Conservation (phyloP, 768 basidiomycete genomes). For the Dentipellis fragilis region DNA sequence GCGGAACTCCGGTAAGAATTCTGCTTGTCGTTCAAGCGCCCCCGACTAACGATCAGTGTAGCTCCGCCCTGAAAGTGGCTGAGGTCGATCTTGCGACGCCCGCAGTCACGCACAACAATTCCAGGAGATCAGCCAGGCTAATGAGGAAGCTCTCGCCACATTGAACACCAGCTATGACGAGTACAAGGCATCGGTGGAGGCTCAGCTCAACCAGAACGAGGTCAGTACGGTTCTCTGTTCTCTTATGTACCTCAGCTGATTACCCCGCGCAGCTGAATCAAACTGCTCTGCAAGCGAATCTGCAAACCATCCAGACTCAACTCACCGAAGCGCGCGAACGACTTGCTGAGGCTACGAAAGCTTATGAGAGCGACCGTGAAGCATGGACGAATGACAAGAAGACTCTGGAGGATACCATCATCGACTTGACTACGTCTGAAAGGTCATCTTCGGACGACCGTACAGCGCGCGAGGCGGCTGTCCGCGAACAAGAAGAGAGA, state of each 20-base stretch:
- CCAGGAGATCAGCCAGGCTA: conserved; percentile 77
- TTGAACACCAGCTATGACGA: conserved; percentile 71
- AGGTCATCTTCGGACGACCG: conserved; percentile 56
- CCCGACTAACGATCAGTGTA: conserved; percentile 18
- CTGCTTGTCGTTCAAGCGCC: conserved; percentile 12
- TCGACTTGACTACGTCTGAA: conserved; percentile 70
- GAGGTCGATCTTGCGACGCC: conserved; percentile 67
- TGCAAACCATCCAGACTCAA: conserved; percentile 45
- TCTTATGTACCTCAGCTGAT: not conserved
- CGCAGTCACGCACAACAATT: conserved; percentile 73
- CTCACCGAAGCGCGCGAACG: conserved; percentile 37
- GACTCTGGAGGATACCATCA: conserved; percentile 72
- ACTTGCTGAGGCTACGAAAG: conserved; percentile 48
- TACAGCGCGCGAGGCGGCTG: conserved; percentile 49
- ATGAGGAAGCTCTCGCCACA: conserved; percentile 62
- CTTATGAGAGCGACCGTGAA: conserved; percentile 57
- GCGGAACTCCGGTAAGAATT: conserved; percentile 63
- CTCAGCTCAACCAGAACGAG: conserved; percentile 56
- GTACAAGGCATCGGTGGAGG: conserved; percentile 64
- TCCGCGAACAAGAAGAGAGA: conserved; percentile 59
- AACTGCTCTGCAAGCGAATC: conserved; percentile 51
- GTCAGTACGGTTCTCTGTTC: conserved; percentile 28
- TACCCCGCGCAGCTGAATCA: conserved; percentile 43
- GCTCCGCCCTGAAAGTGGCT: conserved; percentile 65
- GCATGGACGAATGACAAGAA: conserved; percentile 75